Base-by-base conservation (phyloP, 371 early-diverging fungal genomes). In the Mucor saturninus region DNA sequence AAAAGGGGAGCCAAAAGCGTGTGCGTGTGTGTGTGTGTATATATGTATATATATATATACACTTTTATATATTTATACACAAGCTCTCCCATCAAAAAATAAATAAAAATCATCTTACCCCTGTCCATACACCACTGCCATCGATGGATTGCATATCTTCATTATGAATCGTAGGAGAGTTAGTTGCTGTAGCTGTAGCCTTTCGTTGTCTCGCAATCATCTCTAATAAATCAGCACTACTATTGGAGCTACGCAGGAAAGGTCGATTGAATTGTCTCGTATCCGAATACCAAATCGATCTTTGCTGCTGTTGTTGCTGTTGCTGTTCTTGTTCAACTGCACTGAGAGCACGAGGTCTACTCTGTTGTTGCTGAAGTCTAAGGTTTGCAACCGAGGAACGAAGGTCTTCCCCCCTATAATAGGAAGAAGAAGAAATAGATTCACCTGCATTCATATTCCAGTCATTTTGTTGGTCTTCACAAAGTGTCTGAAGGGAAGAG, bases 301-400 rank as follows among this genome's bases (percentile, higher is more conserved):
- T 38, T 26, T 65, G 40, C 13, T 8, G 42, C 10, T 58, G 64
- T 13, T 58, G 53, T 21, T 54, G 42, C 21, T 21, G 21, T 21
- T 21, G 21, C 21, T 21, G 21, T 49, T 40, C 42, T 48, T 65
- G 69, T 48, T 73, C 74, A 13, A 67, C 71, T 48, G 83, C 79
- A 40, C 86, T 82, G 67, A 83, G 77, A 56, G 83, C 84, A 15
- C 83, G 73, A 28, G 84, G 83, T 61, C 83, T 50, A 29, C 65
- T 69, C 28, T 21, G 56, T 21, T 29, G 53, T 46, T 48, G 55
- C 7, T 56, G 65, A 49, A 31, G 37, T 29, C 62, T 46, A 39
- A 61, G 50, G 31, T 56, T 69, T 10, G 66, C 55, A 45, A 64
- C 52, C 29, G 67, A 67, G 10, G 64, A 64, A 42, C 51, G 68